Conservation (phyloP, 139 green algal genomes). For the Picocystis salinarum region DNA sequence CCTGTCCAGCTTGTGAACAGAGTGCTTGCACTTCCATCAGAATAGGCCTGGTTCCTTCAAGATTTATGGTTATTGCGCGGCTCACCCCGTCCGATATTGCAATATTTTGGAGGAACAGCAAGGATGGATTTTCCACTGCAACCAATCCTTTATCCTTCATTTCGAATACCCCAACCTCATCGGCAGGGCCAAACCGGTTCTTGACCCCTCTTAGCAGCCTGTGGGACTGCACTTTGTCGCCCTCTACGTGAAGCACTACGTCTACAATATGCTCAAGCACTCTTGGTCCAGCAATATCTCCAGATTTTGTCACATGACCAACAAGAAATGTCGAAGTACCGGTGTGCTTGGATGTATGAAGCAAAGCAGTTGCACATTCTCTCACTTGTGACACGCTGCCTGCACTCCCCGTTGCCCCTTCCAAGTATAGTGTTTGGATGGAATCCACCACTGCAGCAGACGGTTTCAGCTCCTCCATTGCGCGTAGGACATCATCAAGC, state of each 20-base stretch:
- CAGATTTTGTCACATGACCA: conserved; percentile 31
- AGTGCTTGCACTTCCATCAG: conserved; percentile 75
- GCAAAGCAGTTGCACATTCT: conserved; percentile 66
- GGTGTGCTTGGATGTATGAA: conserved; percentile 48
- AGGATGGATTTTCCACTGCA: conserved; percentile 43
- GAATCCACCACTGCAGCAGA: conserved; percentile 70
- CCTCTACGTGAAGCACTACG: conserved; percentile 78
- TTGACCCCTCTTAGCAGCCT: conserved; percentile 49
- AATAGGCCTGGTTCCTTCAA: conserved; percentile 58
- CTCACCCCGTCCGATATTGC: conserved; percentile 17
- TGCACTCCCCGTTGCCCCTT: conserved; percentile 30
- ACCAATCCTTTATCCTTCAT: conserved; percentile 45
- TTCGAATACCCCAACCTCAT: conserved; percentile 73
- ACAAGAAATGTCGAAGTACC: conserved; percentile 61
- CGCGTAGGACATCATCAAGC: conserved; percentile 17
- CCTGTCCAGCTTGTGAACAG: neutral
- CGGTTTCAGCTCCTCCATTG: conserved; percentile 24
- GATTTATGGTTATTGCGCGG: conserved; percentile 35
- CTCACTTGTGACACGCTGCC: conserved; percentile 64
- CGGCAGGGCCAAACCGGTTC: conserved; percentile 60
- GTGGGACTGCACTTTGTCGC: conserved; percentile 13
- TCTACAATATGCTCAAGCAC: conserved; percentile 92
- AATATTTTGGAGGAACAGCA: conserved; percentile 36
- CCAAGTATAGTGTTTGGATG: conserved; percentile 86
- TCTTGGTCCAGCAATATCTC: conserved; percentile 68